phyloP scores from a whole-genome alignment of 140 eudicot species.

The Stevia rebaudiana region DNA sequence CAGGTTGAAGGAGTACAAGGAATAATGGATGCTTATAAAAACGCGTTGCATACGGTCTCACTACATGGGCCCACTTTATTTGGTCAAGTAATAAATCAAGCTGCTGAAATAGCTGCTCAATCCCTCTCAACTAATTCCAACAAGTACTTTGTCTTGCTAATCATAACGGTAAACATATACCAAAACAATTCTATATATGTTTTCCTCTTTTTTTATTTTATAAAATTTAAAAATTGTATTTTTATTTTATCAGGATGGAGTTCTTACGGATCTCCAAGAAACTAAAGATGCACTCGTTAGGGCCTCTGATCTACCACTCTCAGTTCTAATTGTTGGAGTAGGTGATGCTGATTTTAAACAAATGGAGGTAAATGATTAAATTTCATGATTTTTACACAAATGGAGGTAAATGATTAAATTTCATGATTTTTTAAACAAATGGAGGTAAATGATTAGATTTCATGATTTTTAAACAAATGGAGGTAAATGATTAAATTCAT shows the following conservation, averaged over 20 bases:
- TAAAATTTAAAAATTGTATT: background rate
- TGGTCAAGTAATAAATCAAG: conserved; percentile 70
- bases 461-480: too few species aligned
- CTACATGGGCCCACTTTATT: conserved; percentile 91
- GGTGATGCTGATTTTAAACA: conserved; percentile 80
- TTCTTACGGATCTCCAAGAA: conserved; percentile 77
- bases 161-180: conserved; percentile 63
- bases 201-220: background rate
- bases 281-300: conserved; percentile 79
- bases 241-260: conserved; percentile 69
- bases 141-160: conserved; percentile 77
- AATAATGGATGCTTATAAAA: conserved; percentile 70
- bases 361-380: conserved; percentile 62
- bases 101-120: conserved; percentile 79
- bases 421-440: conserved; percentile 27
- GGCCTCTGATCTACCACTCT: conserved; percentile 91
- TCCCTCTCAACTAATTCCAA: conserved; percentile 43
- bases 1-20: conserved; percentile 86
- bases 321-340: conserved; percentile 87
- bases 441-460: conserved; percentile 53
- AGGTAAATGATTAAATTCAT: too few species aligned
- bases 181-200: background rate
- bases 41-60: conserved; percentile 52
- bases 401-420: conserved; percentile 56
- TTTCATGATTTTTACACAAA: conserved; percentile 19